A percentile compares a stretch with the other conserved stretches of the same genome.
phyloP scores from a whole-genome alignment of 1,284 basidiomycete genomes.

The Paramarasmius palmivorus region DNA sequence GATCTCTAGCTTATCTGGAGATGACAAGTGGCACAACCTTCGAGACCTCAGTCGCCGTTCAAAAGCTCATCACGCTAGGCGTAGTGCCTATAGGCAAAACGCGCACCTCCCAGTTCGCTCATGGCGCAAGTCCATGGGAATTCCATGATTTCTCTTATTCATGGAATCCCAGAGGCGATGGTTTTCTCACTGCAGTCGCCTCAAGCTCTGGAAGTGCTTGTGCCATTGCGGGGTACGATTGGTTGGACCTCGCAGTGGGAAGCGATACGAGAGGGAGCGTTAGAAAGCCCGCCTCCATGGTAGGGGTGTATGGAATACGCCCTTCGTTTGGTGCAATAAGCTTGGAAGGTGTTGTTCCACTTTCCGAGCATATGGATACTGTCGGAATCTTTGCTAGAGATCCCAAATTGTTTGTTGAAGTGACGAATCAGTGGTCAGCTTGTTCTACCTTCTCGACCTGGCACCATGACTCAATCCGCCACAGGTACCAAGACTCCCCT shows the following conservation, averaged over 20 bases:
- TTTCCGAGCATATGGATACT: conserved; percentile 38
- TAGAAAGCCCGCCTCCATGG: conserved; percentile 35
- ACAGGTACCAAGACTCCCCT: conserved; percentile 30
- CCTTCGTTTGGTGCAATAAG: conserved; percentile 31
- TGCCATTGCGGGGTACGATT: conserved; percentile 34
- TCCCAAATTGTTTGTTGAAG: conserved; percentile 26
- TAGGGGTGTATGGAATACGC: conserved; percentile 34
- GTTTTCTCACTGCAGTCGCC: conserved; percentile 38
- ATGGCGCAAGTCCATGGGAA: conserved; percentile 52
- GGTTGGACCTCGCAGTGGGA: conserved; percentile 35
- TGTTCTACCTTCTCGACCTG: neutral
- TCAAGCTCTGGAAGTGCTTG: conserved; percentile 38
- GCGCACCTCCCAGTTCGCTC: conserved; percentile 57
- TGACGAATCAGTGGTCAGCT: conserved; percentile 28
- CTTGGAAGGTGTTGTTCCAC: conserved; percentile 31
- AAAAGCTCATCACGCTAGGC: conserved; percentile 47
- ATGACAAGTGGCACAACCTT: conserved; percentile 31
- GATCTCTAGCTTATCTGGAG: conserved; percentile 29
- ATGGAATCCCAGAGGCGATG: conserved; percentile 56
- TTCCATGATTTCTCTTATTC: conserved; percentile 55
- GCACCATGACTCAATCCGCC: neutral
- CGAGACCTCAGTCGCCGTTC: conserved; percentile 42
- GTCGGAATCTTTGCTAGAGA: conserved; percentile 34
- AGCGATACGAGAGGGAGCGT: conserved; percentile 38
- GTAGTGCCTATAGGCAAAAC: conserved; percentile 53